phyloP scores from a whole-genome alignment of 129 eudicot species.

The Deinandra increscens region DNA sequence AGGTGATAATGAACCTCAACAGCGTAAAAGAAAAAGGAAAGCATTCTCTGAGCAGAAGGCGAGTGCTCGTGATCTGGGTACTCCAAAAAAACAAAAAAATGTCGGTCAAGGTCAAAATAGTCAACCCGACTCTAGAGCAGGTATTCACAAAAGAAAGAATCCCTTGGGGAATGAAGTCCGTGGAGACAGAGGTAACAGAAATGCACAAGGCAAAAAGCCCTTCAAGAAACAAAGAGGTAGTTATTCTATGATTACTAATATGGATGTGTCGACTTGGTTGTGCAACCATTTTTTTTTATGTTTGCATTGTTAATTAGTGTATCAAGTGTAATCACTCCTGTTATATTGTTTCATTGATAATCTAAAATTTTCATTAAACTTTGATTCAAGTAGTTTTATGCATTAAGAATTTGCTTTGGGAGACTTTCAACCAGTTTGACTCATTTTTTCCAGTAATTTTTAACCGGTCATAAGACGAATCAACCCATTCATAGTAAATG shows the following conservation, averaged over 20 bases:
- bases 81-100: conserved; percentile 23
- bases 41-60: conserved; percentile 21
- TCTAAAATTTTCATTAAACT: not conserved
- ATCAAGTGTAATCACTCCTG: not conserved
- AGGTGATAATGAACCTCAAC: conserved; percentile 22
- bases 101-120: conserved; percentile 27
- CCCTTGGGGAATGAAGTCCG: conserved; percentile 19
- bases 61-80: conserved; percentile 27
- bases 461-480: not conserved
- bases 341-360: not conserved
- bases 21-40: conserved; percentile 31
- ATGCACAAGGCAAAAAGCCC: conserved; percentile 26
- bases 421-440: not conserved
- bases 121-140: conserved; percentile 26
- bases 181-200: conserved; percentile 30
- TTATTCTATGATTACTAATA: not conserved
- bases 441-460: not conserved
- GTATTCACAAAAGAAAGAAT: conserved; percentile 37
- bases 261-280: not conserved
- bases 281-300: not conserved
- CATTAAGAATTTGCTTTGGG: not conserved
- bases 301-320: not conserved
- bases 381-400: not conserved
- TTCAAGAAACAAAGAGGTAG: conserved; percentile 42
- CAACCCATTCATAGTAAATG: not conserved